A percentile compares a stretch with the other conserved stretches of the same genome.
Evolutionary conservation across 805 yeast species (phyloP).

Genomic region (Priceomyces medius): DNA sequence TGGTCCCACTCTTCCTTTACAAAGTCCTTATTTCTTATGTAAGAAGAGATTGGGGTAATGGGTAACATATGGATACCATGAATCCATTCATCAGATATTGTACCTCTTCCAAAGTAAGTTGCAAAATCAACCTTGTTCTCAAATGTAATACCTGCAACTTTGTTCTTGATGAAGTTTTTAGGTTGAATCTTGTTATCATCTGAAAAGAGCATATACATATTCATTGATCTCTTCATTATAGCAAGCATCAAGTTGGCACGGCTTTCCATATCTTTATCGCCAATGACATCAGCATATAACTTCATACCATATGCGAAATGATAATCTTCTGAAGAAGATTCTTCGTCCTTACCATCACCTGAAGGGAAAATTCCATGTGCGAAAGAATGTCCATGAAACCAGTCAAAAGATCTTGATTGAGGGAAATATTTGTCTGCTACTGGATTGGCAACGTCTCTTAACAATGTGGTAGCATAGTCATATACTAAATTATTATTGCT

Average conservation of each 20-base stretch:
- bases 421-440: slow-evolving; percentile 59
- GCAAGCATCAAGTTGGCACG: slow-evolving; percentile 63
- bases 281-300: slow-evolving; percentile 59
- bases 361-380: slow-evolving; percentile 70
- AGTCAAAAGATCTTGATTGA: slow-evolving; percentile 65
- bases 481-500: slow-evolving; percentile 28
- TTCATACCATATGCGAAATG: slow-evolving; percentile 69
- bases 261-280: slow-evolving; percentile 50
- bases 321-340: slow-evolving; percentile 72
- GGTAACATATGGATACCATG: slow-evolving; percentile 82
- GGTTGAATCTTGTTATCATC: slow-evolving; percentile 60
- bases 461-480: slow-evolving; percentile 54
- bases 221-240: slow-evolving; percentile 53
- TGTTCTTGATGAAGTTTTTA: slow-evolving; percentile 52
- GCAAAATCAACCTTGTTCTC: slow-evolving; percentile 74
- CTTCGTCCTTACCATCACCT: slow-evolving; percentile 78
- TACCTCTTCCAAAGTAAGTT: slow-evolving; percentile 71
- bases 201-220: slow-evolving; percentile 52
- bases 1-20: slow-evolving; percentile 65
- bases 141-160: slow-evolving; percentile 70
- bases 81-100: slow-evolving; percentile 57
- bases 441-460: slow-evolving; percentile 71
- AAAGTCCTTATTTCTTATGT: slow-evolving; percentile 52
- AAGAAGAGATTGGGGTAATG: slow-evolving; percentile 64
- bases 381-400: slow-evolving; percentile 78